Base-by-base conservation (phyloP, 2,329 filamentous ascomycete species). In the Sporothrix globosa region DNA sequence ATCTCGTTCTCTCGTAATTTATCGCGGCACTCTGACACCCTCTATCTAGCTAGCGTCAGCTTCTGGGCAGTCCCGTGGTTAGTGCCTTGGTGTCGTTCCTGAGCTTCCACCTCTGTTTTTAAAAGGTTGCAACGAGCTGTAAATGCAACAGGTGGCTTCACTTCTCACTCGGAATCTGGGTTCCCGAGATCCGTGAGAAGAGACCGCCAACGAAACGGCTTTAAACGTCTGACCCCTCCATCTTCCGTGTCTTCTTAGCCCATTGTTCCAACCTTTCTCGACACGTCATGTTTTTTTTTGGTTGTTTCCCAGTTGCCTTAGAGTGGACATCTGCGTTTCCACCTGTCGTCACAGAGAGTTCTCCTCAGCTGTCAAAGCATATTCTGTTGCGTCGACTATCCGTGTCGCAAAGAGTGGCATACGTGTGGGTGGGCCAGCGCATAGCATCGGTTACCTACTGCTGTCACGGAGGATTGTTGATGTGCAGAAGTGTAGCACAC, bases 401-500 rank as follows among this genome's bases (percentile, higher is more conserved):
- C 21, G n/a, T 34, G n/a, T 44, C 17, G 39, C 39, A 46, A 46
- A 17, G 3, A 19, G 3, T n/a, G 4, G n/a, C 21, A 4, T 14
- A 17, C 44, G 44, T 34, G 11, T 17, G 46, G 41, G 4, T 58
- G 19, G 21, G 9, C n/a, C 34, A n/a, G 46, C 52, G 44, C 27
- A 21, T 39, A 41, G 27, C 27, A 24, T 21, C 63, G 63, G 46
- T 46, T 41, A 52, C 44, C 48, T 52, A 19, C 63, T 34, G 19
- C 63, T 50, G 44, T 53, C 27, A 66, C 46, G 27, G 11, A 50
- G 46, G 9, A 44, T 65, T 65, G 61, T 34, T 50, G 46, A 52
- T 63, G n/a, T 63, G 39, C 58, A 63, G n/a, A 41, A 41, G 53
- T n/a, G 63, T 11, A 52, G 63, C 63, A 53, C 50, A 46, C 50